A percentile compares a stretch with the other conserved stretches of the same genome.
Evolutionary conservation across 768 basidiomycete genomes (phyloP).

Genomic region (Hygrocybe punicea): DNA sequence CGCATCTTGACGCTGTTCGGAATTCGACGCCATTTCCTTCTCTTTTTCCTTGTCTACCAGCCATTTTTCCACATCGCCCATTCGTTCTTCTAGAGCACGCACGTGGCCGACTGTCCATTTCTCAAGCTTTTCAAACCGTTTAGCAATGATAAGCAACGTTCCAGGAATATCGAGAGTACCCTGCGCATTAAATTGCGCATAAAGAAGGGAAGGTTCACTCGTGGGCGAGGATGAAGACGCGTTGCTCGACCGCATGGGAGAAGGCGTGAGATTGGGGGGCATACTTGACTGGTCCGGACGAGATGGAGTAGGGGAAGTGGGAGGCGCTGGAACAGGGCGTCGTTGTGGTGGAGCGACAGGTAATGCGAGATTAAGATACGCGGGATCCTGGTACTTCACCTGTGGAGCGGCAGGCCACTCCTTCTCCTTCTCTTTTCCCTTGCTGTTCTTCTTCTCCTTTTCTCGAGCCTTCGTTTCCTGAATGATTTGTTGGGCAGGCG

Average conservation of each 20-base stretch:
- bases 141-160: slow-evolving; percentile 70
- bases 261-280: slow-evolving; percentile 59
- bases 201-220: slow-evolving; percentile 63
- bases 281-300: slow-evolving; percentile 47
- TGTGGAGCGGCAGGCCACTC: slow-evolving; percentile 54
- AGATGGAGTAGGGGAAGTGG: slow-evolving; percentile 64
- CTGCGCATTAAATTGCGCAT: slow-evolving; percentile 69
- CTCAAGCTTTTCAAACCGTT: slow-evolving; percentile 84
- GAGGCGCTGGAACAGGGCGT: slow-evolving; percentile 48
- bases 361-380: slow-evolving; percentile 52
- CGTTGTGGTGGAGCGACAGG: slow-evolving; percentile 47
- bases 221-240: slow-evolving; percentile 47
- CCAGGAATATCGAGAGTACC: slow-evolving; percentile 73
- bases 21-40: slow-evolving; percentile 38
- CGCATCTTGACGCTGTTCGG: slow-evolving; percentile 11
- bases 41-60: slow-evolving; percentile 80
- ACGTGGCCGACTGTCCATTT: slow-evolving; percentile 89
- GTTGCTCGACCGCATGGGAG: slow-evolving; percentile 53
- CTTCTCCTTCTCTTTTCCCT: slow-evolving; percentile 56
- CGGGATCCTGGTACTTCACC: slow-evolving; percentile 55
- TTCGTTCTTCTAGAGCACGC: slow-evolving; percentile 83
- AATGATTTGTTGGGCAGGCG: slow-evolving; percentile 81
- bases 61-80: slow-evolving; percentile 90
- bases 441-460: slow-evolving; percentile 50
- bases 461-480: slow-evolving; percentile 67